Evolutionary conservation across 2,329 filamentous ascomycete species (phyloP).

Genomic region (Colletotrichum sidae): DNA sequence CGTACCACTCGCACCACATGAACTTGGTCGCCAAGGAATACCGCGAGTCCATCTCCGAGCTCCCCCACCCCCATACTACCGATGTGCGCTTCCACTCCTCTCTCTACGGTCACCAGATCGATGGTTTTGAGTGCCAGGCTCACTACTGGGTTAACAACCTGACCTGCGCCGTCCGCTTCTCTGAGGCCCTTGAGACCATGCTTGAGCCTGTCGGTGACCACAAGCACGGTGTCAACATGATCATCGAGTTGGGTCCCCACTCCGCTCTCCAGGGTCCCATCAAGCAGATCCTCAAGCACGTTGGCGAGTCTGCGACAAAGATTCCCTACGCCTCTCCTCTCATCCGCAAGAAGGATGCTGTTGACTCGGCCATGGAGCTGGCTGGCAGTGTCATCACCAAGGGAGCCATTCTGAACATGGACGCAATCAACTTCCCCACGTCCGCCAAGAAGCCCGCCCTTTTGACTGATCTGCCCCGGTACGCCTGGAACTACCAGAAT

Average conservation of each 20-base stretch:
- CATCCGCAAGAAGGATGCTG: conserved; percentile 62
- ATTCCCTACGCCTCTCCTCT: conserved; percentile 60
- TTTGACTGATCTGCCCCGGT: conserved; percentile 57
- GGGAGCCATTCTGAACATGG: conserved; percentile 57
- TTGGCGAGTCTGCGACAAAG: conserved; percentile 53
- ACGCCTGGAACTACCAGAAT: conserved; percentile 60
- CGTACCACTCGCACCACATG: conserved; percentile 68
- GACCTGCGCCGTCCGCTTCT: conserved; percentile 56
- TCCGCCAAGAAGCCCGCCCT: conserved; percentile 43
- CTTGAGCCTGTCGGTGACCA: conserved; percentile 45
- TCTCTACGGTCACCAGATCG: conserved; percentile 53
- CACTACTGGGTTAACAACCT: conserved; percentile 60
- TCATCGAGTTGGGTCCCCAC: conserved; percentile 64
- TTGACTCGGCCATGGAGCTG: conserved; percentile 56
- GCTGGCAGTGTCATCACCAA: conserved; percentile 59
- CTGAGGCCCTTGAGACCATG: conserved; percentile 54
- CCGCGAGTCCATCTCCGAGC: conserved; percentile 54
- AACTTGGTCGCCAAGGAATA: conserved; percentile 52
- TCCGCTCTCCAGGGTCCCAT: conserved; percentile 61
- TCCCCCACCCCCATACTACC: conserved; percentile 48
- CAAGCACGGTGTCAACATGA: conserved; percentile 54
- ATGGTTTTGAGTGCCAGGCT: conserved; percentile 45
- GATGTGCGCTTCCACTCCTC: conserved; percentile 60
- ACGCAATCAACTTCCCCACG: conserved; percentile 59
- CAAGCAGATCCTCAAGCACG: conserved; percentile 60